Base-by-base conservation (phyloP, 164 flowering plant genomes). In the Houttuynia cordata region DNA sequence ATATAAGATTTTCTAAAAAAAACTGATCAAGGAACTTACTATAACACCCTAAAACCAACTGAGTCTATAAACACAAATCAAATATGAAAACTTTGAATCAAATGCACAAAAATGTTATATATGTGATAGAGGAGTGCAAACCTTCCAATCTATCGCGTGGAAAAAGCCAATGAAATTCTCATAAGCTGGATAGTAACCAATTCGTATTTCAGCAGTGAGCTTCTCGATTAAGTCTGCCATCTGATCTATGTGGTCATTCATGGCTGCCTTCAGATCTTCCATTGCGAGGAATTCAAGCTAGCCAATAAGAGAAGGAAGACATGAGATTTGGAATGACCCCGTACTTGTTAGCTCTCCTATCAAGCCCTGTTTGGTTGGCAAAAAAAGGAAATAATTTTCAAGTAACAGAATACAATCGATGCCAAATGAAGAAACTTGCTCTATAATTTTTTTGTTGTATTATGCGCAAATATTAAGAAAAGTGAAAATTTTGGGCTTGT, bases 91-190 rank as follows among this genome's bases (percentile, higher is more conserved):
- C 37, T 30, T 30, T 30, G 37, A 30, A 30, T 30, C 37, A 30
- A 30, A 30, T 30, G 37, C 37, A 2, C 6, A 6, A 30, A 30
- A 30, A 45, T 45, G 4, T 8, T 45, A 14, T 41, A 10, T 10
- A 20, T 10, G 3, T 7, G 18, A 20, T 6, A 18, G 56, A 53
- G 20, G 56, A 53, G n/a, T 23, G 14, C 4, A 19, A 51, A 93
- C 98, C 94, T 78, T 93, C 99, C 99, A 93, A 61, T 88, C 85
- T 60, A 93, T 85, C 69, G 97, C 96, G 59, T 90, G 88, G 73
- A 87, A 88, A 82, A 93, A 93, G 0, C 97, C 99, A 22, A 90
- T 57, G 78, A 93, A 80, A 56, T 78, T 83, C 5, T 93, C 94
- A 53, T 70, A 70, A 55, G 96, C 99, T 2, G 99, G 99, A 59